A percentile compares a stretch with the other conserved stretches of the same genome.
phyloP scores from a whole-genome alignment of 345 rosid genomes.

The Gossypioides kirkii region DNA sequence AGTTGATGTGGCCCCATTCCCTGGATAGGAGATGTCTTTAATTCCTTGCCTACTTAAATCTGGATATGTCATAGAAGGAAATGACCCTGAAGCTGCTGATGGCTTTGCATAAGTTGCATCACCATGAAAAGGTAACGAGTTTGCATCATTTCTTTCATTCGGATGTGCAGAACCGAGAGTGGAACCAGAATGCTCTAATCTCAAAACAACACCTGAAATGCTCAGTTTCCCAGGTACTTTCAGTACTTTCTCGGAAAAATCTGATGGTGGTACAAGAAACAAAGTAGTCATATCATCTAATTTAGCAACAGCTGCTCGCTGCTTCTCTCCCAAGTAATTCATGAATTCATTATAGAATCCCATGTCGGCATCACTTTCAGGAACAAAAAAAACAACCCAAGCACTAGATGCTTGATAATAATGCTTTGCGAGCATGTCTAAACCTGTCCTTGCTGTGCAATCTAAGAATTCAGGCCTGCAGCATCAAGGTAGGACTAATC shows the following conservation, averaged over 20 bases:
- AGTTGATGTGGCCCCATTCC: conserved; percentile 27
- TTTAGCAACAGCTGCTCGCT: conserved; percentile 93
- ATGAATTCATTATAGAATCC: conserved; percentile 79
- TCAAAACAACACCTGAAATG: conserved; percentile 86
- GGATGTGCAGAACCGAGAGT: conserved; percentile 36
- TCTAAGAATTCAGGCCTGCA: conserved; percentile 90
- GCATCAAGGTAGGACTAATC: conserved; percentile 10
- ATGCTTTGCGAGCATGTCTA: conserved; percentile 94
- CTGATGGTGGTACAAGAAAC: conserved; percentile 96
- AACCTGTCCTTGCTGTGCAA: conserved; percentile 94
- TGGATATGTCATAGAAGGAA: conserved; percentile 27
- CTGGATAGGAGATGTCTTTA: conserved; percentile 25
- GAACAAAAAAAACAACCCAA: conserved; percentile 94
- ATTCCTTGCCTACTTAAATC: conserved; percentile 30
- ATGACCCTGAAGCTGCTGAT: conserved; percentile 24
- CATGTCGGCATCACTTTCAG: conserved; percentile 84
- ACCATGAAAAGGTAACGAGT: conserved; percentile 28
- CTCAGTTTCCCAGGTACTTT: conserved; percentile 91
- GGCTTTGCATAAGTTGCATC: conserved; percentile 39
- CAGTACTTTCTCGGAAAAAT: conserved; percentile 84
- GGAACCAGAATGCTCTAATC: conserved; percentile 54
- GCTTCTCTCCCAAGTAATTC: conserved; percentile 91
- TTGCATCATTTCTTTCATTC: conserved; percentile 41
- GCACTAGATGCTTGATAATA: conserved; percentile 88
- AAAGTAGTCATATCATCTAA: conserved; percentile 82